Conservation (phyloP, 2,329 filamentous ascomycete species). For the Colletotrichum zoysiae region DNA sequence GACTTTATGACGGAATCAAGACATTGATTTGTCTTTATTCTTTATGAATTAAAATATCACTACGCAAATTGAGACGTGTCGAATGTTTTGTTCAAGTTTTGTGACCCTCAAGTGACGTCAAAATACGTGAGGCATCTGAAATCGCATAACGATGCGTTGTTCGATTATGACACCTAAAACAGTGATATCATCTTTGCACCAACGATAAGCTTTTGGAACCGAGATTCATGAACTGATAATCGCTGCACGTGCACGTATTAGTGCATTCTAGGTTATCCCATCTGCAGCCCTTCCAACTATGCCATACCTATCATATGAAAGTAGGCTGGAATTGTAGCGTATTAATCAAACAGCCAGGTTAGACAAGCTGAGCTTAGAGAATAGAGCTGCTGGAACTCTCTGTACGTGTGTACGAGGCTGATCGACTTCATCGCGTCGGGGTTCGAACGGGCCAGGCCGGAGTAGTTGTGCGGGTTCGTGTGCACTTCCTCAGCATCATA, state of each 20-base stretch:
- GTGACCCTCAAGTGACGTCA: too few species aligned
- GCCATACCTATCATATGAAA: background rate
- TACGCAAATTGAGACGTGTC: background rate
- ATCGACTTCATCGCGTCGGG: background rate
- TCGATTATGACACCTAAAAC: background rate
- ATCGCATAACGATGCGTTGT: background rate
- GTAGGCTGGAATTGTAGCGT: too few species aligned
- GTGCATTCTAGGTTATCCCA: background rate
- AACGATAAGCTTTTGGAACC: background rate
- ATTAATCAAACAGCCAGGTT: too few species aligned
- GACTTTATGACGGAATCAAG: constrained; percentile 2
- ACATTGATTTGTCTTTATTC: background rate
- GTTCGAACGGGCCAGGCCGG: background rate
- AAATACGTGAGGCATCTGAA: background rate
- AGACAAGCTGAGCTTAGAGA: too few species aligned
- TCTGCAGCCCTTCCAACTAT: background rate
- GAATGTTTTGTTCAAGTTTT: background rate
- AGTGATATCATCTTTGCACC: background rate
- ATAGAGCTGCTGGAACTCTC: background rate
- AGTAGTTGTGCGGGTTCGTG: background rate
- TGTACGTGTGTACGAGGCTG: too few species aligned
- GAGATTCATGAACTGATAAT: background rate
- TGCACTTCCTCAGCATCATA: background rate
- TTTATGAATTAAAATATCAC: background rate
- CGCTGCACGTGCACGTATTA: too few species aligned